Evolutionary conservation across 257 asterid species (phyloP).

Genomic region (Lycium barbarum): DNA sequence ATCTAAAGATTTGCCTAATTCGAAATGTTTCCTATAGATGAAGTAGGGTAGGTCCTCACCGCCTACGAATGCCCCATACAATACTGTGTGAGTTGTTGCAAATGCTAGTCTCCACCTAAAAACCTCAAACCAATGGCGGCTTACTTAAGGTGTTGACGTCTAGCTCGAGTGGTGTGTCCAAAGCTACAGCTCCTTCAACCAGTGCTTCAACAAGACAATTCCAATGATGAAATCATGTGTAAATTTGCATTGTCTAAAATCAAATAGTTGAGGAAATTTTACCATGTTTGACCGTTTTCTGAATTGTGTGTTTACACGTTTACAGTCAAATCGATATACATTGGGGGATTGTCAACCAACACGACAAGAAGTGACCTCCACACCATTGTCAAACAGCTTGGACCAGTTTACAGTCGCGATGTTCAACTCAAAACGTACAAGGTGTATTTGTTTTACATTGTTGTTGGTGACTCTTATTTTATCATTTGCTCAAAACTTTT

Average conservation of each 20-base stretch:
- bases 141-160: background rate
- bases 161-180: constrained; percentile 30
- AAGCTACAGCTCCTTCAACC: constrained; percentile 15
- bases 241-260: background rate
- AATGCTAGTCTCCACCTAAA: constrained; percentile 11
- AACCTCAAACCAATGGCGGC: background rate
- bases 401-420: constrained; percentile 44
- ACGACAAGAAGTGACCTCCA: no score
- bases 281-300: no score
- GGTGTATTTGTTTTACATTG: constrained; percentile 38
- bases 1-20: no score
- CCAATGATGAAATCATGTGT: background rate
- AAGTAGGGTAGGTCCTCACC: constrained; percentile 37
- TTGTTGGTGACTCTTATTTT: background rate
- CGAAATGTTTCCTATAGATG: constrained; percentile 45
- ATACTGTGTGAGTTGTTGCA: constrained; percentile 33
- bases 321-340: no score
- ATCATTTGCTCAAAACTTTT: no score
- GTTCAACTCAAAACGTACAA: constrained; percentile 52
- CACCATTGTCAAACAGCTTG: constrained; percentile 40
- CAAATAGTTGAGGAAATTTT: no score
- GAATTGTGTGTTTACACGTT: no score
- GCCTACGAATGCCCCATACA: constrained; percentile 28
- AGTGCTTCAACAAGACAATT: no score
- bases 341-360: no score